A percentile compares a stretch with the other conserved stretches of the same genome.
Evolutionary conservation across 495 filamentous ascomycete genomes (phyloP).

Genomic region (Copromyces sp.): DNA sequence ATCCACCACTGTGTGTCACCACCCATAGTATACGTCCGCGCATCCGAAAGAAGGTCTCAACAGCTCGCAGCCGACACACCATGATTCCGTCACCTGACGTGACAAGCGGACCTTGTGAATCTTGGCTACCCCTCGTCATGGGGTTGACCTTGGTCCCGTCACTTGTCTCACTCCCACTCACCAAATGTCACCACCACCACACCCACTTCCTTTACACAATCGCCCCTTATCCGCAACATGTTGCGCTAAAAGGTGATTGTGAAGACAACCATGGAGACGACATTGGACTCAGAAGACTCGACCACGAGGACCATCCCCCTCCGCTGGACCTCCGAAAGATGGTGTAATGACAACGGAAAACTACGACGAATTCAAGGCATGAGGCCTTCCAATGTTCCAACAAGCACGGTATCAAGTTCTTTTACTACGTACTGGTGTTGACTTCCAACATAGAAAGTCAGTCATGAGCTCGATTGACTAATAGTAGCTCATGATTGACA

Average conservation of each 20-base stretch:
- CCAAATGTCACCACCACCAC: background rate
- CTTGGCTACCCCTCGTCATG: conserved; percentile 2
- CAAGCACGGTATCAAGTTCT: background rate
- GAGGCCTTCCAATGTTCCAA: background rate
- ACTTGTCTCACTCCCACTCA: conserved; percentile 4
- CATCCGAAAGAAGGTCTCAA: background rate
- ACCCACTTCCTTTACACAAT: background rate
- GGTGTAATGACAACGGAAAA: background rate
- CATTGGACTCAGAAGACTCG: background rate
- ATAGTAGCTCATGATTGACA: background rate
- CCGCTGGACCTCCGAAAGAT: background rate
- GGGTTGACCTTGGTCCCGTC: conserved; percentile 1
- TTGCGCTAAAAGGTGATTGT: background rate
- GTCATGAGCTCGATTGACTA: background rate
- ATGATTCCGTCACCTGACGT: conserved; percentile 1
- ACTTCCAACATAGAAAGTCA: background rate
- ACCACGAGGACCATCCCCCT: background rate
- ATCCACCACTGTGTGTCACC: background rate
- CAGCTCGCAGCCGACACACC: background rate
- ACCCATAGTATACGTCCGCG: background rate
- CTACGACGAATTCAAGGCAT: background rate
- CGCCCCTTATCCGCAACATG: background rate
- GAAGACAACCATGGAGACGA: background rate
- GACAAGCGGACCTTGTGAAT: background rate
- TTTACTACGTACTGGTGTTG: background rate